Base-by-base conservation (phyloP, 352 stramenopile genomes). In the Phytophthora melonis region DNA sequence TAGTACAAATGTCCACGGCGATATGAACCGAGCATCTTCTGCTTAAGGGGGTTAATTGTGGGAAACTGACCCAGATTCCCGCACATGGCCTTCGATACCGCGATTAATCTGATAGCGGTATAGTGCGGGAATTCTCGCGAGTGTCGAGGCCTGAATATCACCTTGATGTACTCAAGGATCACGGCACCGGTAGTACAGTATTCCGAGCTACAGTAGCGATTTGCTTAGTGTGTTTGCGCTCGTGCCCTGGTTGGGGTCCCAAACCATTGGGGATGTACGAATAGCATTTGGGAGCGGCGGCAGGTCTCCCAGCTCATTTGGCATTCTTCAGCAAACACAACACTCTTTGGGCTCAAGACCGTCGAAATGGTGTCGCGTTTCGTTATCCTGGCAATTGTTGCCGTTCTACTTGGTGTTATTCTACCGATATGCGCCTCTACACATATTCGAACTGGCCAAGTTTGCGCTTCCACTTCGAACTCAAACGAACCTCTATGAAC, bases 401-500 rank as follows among this genome's bases (percentile, higher is more conserved):
- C 47, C 5, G 10, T 27, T 27, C 47, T 54, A 8, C 9, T 54
- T 16, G n/a, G 47, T 18, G 47, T 54, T 9, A 5, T 54, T 16
- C 47, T 54, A 27, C 47, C 47, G n/a, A 25, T 54, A 16, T 8
- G 47, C 7, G n/a, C n/a, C 5, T 25, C 19, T 9, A n/a, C n/a
- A n/a, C n/a, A n/a, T n/a, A n/a, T n/a, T n/a, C n/a, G 47, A 5
- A 27, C 3, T 54, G 47, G 47, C 47, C 47, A 27, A n/a, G 13
- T 16, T 16, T 54, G 47, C n/a, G 47, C 9, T 62, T 50, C 19
- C 77, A 77, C 16, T 60, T 86, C 65, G 78, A 59, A 6, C 41
- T 77, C 56, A 80, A 82, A 34, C 73, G 75, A n/a, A 49, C 34
- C 47, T 72, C 70, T 14, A 75, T 82, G 78, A n/a, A 36, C 4